These are phyloP conservation scores for Allantophomopsis lycopodina DNA, from an alignment of 2,329 filamentous ascomycete species.

Conservation along the genomic window DNA sequence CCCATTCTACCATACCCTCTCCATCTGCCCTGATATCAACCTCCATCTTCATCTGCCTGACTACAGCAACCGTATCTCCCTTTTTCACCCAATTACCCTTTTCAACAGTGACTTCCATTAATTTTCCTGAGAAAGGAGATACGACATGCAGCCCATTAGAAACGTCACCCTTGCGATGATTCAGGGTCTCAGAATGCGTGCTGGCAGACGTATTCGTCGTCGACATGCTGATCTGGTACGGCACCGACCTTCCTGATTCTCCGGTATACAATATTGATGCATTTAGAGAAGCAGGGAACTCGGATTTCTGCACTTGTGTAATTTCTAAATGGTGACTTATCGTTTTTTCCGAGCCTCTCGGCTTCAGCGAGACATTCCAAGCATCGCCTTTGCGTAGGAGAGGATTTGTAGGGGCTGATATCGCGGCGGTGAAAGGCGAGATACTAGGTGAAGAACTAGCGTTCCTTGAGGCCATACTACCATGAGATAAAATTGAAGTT, in stretches of 20 bases:
- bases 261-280: constrained; percentile 34
- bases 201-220: constrained; percentile 30
- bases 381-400: constrained; percentile 44
- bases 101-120: constrained; percentile 43
- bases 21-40: constrained; percentile 35
- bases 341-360: constrained; percentile 10
- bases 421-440: constrained; percentile 2
- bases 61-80: constrained; percentile 40
- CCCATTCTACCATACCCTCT: constrained; percentile 11
- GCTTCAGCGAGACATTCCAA: constrained; percentile 35
- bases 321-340: constrained; percentile 34
- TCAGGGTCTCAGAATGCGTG: constrained; percentile 29
- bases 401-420: constrained; percentile 21
- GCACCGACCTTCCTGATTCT: constrained; percentile 27
- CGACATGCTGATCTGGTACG: constrained; percentile 27
- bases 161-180: constrained; percentile 33
- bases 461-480: constrained; percentile 17
- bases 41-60: constrained; percentile 60
- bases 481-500: constrained; percentile 15
- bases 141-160: constrained; percentile 35
- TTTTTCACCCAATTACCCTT: constrained; percentile 31
- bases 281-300: constrained; percentile 39
- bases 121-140: constrained; percentile 41
- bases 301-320: constrained; percentile 39
- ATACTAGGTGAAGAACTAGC: constrained; percentile 7